phyloP scores from a whole-genome alignment of 2,329 filamentous ascomycete genomes.

The Ilyonectria mors-panacis region DNA sequence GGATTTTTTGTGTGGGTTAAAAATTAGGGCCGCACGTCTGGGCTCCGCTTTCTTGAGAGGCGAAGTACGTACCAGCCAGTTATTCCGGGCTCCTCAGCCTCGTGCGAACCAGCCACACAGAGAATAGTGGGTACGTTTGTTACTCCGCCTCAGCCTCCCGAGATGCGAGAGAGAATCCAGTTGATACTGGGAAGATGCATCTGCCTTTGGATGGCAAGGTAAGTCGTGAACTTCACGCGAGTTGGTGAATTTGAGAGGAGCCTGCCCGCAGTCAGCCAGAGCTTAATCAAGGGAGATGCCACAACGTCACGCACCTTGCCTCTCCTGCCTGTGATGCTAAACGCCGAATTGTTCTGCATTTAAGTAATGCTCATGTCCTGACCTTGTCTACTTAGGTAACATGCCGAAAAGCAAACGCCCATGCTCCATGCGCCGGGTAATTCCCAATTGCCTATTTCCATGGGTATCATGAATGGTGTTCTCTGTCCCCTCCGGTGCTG shows the following conservation, averaged over 20 bases:
- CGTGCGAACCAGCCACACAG: conserved; percentile 26
- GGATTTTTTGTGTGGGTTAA: conserved; percentile 68
- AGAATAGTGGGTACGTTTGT: background rate
- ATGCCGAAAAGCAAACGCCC: background rate
- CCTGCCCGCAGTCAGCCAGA: no score
- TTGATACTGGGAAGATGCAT: background rate
- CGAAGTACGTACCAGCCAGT: conserved; percentile 37
- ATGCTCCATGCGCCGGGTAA: conserved; percentile 14
- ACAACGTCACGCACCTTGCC: background rate
- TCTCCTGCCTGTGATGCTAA: background rate
- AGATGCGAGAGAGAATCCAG: background rate
- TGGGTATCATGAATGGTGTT: conserved; percentile 21
- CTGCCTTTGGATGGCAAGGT: background rate
- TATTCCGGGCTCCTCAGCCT: conserved; percentile 30
- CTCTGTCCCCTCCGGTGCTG: background rate
- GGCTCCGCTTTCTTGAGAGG: conserved; percentile 40
- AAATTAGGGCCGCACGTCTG: conserved; percentile 62
- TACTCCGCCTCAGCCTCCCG: conserved; percentile 13
- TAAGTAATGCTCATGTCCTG: background rate
- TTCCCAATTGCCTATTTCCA: background rate
- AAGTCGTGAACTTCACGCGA: background rate
- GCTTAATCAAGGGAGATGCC: background rate
- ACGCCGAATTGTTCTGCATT: background rate
- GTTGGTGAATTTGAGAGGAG: background rate
- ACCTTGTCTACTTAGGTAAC: background rate